A percentile compares a stretch with the other conserved stretches of the same genome.
Conservation (phyloP, 495 filamentous ascomycete species). For the Penicillium silybi region DNA sequence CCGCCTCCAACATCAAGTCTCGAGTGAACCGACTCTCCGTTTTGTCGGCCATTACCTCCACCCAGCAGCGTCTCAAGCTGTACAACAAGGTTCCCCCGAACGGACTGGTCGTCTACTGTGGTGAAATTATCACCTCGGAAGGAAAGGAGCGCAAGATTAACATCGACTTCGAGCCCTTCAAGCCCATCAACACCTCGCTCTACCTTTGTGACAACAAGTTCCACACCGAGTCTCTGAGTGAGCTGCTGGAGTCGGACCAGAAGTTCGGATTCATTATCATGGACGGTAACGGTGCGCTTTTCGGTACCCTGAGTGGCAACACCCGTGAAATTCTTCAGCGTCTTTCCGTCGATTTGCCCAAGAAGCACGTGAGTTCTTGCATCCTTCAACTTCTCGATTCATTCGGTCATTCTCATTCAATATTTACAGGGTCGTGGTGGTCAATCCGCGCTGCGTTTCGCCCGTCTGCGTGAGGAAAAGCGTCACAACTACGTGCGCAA, state of each 20-base stretch:
- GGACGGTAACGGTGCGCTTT: conserved; percentile 97
- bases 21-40: conserved; percentile 98
- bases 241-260: conserved; percentile 95
- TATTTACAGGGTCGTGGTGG: conserved; percentile 75
- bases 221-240: conserved; percentile 93
- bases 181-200: conserved; percentile 98
- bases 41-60: conserved; percentile 95
- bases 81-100: conserved; percentile 98
- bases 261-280: conserved; percentile 99
- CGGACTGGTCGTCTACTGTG: conserved; percentile 96
- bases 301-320: conserved; percentile 94
- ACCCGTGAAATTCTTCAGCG: conserved; percentile 97
- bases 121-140: conserved; percentile 98
- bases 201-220: conserved; percentile 99
- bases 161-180: conserved; percentile 99
- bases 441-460: conserved; percentile 97
- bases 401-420: background rate
- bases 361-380: conserved; percentile 68
- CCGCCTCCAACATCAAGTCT: conserved; percentile 98
- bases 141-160: conserved; percentile 99
- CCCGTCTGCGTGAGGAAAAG: conserved; percentile 98
- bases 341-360: conserved; percentile 92
- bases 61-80: conserved; percentile 95
- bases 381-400: background rate
- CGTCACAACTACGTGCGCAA: conserved; percentile 99